Percentiles rank a stretch among this genome's conserved stretches.
Conservation (phyloP, 345 rosid genomes). For the Dipteronia sinensis region DNA sequence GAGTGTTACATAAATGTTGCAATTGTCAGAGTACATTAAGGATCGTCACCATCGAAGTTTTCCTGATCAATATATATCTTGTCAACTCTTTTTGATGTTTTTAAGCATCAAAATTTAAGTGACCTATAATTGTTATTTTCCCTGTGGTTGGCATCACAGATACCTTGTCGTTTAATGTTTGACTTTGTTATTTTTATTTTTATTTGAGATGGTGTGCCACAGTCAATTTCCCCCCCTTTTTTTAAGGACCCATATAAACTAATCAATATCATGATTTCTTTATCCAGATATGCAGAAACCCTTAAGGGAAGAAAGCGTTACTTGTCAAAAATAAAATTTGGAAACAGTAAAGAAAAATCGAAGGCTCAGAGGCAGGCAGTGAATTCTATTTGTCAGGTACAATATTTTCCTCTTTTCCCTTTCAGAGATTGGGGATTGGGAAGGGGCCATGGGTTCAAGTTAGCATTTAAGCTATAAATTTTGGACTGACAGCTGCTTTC, state of each 20-base stretch:
- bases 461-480: not conserved
- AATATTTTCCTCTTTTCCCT: constrained; percentile 7
- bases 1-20: not conserved
- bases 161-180: not conserved
- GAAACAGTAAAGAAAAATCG: constrained; percentile 73
- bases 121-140: not conserved
- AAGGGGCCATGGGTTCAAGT: not conserved
- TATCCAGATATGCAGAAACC: constrained; percentile 80
- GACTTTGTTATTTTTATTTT: not conserved
- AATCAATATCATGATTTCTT: constrained; percentile 14
- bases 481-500: constrained; percentile 29
- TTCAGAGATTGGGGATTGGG: not conserved
- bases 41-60: not conserved
- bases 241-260: not conserved
- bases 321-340: constrained; percentile 90
- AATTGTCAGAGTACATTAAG: not conserved
- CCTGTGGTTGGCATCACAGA: not conserved
- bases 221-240: constrained; percentile 2
- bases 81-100: not conserved
- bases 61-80: not conserved
- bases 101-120: not conserved
- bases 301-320: constrained; percentile 91
- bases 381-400: constrained; percentile 96
- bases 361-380: constrained; percentile 99
- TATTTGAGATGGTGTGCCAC: constrained; percentile 5